phyloP scores from a whole-genome alignment of 1,284 basidiomycete genomes.

The Puccinia coronata region DNA sequence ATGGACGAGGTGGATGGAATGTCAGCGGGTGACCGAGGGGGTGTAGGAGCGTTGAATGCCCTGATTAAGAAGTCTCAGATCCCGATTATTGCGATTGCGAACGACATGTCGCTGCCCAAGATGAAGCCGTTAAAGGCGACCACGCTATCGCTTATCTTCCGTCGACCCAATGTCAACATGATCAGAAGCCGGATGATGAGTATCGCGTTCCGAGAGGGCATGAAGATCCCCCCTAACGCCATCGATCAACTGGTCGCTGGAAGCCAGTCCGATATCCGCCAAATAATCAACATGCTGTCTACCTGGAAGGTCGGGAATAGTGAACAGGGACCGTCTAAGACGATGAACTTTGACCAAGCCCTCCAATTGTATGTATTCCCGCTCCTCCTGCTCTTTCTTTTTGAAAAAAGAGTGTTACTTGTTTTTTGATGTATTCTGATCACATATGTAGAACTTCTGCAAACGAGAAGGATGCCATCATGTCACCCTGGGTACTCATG shows the following conservation, averaged over 20 bases:
- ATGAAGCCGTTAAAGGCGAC: slow-evolving; percentile 80
- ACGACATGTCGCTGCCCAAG: slow-evolving; percentile 82
- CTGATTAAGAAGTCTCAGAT: slow-evolving; percentile 93
- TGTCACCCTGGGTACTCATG: slow-evolving; percentile 86
- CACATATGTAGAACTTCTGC: slow-evolving; percentile 67
- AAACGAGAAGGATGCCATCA: slow-evolving; percentile 88
- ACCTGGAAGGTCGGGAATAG: slow-evolving; percentile 81
- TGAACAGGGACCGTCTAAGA: slow-evolving; percentile 56
- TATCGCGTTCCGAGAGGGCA: slow-evolving; percentile 85
- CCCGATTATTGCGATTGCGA: slow-evolving; percentile 97
- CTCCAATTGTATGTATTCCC: slow-evolving; percentile 69
- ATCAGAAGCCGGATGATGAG: slow-evolving; percentile 83
- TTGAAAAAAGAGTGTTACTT: background rate
- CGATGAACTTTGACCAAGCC: slow-evolving; percentile 86
- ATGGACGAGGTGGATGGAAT: slow-evolving; percentile 99
- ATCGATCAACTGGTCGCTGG: slow-evolving; percentile 87
- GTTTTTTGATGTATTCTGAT: background rate
- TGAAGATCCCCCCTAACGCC: slow-evolving; percentile 86
- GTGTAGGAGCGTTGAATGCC: slow-evolving; percentile 86
- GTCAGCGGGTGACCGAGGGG: slow-evolving; percentile 95
- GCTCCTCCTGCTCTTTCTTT: background rate
- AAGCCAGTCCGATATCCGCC: slow-evolving; percentile 90
- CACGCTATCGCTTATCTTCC: slow-evolving; percentile 75
- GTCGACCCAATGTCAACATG: slow-evolving; percentile 72
- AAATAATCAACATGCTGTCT: slow-evolving; percentile 95